Evolutionary conservation across 768 basidiomycete genomes (phyloP), one percentile per base, ranked within the genome.

Genomic region (Thelephora ganbajun): DNA sequence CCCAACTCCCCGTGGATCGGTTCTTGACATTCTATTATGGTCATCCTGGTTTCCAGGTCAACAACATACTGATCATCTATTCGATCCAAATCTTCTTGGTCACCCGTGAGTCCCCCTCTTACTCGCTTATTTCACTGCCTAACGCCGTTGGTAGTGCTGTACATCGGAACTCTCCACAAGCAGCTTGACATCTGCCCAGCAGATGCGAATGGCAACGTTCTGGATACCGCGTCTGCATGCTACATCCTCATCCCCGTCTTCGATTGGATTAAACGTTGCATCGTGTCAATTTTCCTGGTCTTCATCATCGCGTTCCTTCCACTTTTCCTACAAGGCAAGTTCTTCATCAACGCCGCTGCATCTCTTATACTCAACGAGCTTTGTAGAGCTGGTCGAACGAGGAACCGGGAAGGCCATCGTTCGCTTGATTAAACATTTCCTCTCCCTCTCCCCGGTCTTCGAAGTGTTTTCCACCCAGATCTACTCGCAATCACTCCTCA

Each of bases 11-110:
- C 33, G 80, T 99, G 58, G 96, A 99, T 62, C 86, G 96, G 20
- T 99, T 99, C 80, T 72, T 99, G 57, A 98, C 94, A 18, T 99
- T 98, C 74, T 99, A 99, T 70, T 99, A 98, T 58, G 94, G 87
- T 47, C 96, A 99, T 66, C 94, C 96, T 48, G 96, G 90, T 59
- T 99, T 99, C 83, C 96, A 99, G 63, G 80, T 99, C 72, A 99
- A 99, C 75, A 98, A 99, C 62, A 98, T 98, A 58, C 71, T 99
- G 61, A 93, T 99, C 68, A 98, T 99, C 57, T 83, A 90, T 64
- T 97, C 96, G 20, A 90, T 99, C 47, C 92, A 96, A 62, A 75
- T 94, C 48, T 98, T 99, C 73, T 96, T 98, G 90, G 70, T 97
- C 48, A 90, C 90, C 16, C 59, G 88, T 91, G 59, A 64, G 88